Evolutionary conservation across 352 stramenopile species (phyloP), one percentile per base, ranked within the genome.

Genomic region (Phytophthora sansomeana): DNA sequence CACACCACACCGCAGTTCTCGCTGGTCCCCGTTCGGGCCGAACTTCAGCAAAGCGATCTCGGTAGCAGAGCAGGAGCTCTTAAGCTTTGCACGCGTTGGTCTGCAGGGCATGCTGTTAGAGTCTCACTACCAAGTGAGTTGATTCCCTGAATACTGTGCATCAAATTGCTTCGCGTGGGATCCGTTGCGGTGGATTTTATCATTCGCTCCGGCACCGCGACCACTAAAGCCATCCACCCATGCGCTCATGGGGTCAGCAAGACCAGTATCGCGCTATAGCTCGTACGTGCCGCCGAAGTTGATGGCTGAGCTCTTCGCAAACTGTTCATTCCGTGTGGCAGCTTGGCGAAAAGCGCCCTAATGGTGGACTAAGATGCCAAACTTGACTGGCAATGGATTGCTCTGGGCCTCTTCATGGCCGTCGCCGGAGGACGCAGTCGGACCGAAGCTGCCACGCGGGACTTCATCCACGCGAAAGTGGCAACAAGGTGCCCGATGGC

Each of bases 171-270:
- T n/a, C 21, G 47, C 32, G 24, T 43, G 41, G 42, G 42, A 43
- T 56, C 32, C 30, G 42, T 9, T 44, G 26, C 13, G 33, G 43
- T 70, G 54, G 62, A 65, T 69, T 70, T 70, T 70, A 70, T 70
- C 62, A 70, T 56, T 65, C 51, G 11, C 35, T 19, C 13, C 54
- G 14, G 26, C 39, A 48, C 16, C 38, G 36, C 52, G 14, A 53
- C 35, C 36, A 55, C 17, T 32, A 70, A 56, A 47, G 46, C 42
- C 39, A 33, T 24, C 21, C 26, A 11, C 28, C 54, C 42, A 44
- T 39, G 41, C 29, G 10, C 19, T 21, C 19, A 48, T 63, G 52
- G 61, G 52, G 61, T 63, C 61, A 63, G 52, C 53, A 64, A 52
- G 13, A 16, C 26, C 19, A 47, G 28, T 42, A 60, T 10, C 41